Base-by-base conservation (phyloP, 169 alveolate genomes). In the Perkinsus olseni region DNA sequence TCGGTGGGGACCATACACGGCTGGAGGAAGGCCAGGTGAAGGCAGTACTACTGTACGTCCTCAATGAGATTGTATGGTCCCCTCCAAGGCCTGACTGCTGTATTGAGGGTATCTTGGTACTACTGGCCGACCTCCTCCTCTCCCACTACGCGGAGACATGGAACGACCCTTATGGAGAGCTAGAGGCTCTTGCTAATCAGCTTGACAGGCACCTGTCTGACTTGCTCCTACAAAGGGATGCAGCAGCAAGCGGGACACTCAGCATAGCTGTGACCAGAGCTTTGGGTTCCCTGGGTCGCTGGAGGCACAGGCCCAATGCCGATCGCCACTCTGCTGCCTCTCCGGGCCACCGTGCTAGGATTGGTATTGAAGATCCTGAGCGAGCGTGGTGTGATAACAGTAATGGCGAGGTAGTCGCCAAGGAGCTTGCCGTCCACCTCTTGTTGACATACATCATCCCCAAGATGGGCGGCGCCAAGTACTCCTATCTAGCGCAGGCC, bases 71-170 rank as follows among this genome's bases (percentile, higher is more conserved):
- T 6, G 17, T 24, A 3, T 13, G 8, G 10, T 62, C 82, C 82
- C 82, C 82, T 62, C 82, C 82, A 62, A 62, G 82, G 82, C 82
- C 82, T 62, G 82, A 62, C 34, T 62, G 82, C 82, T 62, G 82
- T 24, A 62, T 62, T 28, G 82, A 62, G 82, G 34, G 82, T 28
- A 28, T 28, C 1, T 24, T 62, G 31, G 82, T 62, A 24, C 82
- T 62, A 28, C 82, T 62, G 82, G 82, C 82, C 31, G 82, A 62
- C 82, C 82, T 62, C 82, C 82, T 62, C 37, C 82, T 62, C 82
- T 13, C 17, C 37, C 82, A 62, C 31, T 62, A 62, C 31, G 82
- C 82, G 37, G 82, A 62, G 82, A 28, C 82, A 4, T 62, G 82
- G 82, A 62, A 62, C 34, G 82, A 62, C 34, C 82, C 82, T 13